Evolutionary conservation across 371 early-diverging fungal species (phyloP).

Genomic region (Syncephalastrum racemosum): DNA sequence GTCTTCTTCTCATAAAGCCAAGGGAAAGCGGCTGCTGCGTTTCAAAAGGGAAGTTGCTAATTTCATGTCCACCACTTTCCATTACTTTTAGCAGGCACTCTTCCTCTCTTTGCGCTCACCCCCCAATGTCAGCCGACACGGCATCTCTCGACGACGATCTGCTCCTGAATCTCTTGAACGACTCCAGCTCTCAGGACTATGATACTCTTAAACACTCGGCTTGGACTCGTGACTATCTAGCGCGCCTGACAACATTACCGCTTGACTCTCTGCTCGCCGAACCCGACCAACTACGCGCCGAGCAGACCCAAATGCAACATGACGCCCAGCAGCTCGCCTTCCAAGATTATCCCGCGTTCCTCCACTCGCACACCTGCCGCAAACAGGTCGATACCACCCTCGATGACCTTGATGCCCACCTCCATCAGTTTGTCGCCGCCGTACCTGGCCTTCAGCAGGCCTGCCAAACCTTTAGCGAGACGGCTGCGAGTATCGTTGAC

Average conservation of each 20-base stretch:
- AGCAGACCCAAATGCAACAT: conserved; percentile 56
- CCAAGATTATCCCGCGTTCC: conserved; percentile 68
- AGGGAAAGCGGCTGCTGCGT: conserved; percentile 1
- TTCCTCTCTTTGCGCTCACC: background rate
- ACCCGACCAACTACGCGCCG: conserved; percentile 49
- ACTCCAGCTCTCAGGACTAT: background rate
- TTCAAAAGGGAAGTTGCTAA: conserved; percentile 1
- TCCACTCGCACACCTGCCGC: conserved; percentile 64
- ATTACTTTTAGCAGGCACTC: background rate
- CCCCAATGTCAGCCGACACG: background rate
- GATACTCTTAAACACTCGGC: conserved; percentile 17
- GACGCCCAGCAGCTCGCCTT: conserved; percentile 72
- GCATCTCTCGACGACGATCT: too few relatives aligned
- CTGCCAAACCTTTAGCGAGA: conserved; percentile 37
- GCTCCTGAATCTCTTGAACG: too few relatives aligned
- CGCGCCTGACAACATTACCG: conserved; percentile 60
- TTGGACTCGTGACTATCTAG: conserved; percentile 65
- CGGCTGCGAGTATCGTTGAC: conserved; percentile 34
- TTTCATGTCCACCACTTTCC: too few relatives aligned
- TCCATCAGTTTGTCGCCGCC: conserved; percentile 44
- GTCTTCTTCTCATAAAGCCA: conserved; percentile 37
- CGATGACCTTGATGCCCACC: conserved; percentile 49
- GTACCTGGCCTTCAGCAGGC: conserved; percentile 57
- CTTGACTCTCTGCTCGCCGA: conserved; percentile 58
- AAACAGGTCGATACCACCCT: conserved; percentile 55